Evolutionary conservation across 495 filamentous ascomycete species (phyloP).

Genomic region (Penicillium riverlandense): DNA sequence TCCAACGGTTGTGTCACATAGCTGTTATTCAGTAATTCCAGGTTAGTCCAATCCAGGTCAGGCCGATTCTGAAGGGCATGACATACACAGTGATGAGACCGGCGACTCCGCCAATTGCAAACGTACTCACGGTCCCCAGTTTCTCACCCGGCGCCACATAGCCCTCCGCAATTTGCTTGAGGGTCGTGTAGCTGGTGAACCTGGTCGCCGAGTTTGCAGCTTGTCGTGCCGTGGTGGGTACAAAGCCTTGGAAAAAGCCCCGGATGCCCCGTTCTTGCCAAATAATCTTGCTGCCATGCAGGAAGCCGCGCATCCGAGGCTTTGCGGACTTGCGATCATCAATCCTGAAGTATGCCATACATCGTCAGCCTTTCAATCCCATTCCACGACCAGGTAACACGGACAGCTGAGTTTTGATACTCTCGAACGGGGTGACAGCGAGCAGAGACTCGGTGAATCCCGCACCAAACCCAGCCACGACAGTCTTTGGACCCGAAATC

Average conservation of each 20-base stretch:
- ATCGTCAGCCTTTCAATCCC: neutral
- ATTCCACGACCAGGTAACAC: slow-evolving; percentile 5
- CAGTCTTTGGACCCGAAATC: slow-evolving; percentile 82
- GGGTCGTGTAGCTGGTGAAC: slow-evolving; percentile 81
- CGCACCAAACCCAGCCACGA: slow-evolving; percentile 90
- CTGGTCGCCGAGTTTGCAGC: slow-evolving; percentile 88
- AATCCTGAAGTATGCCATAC: slow-evolving; percentile 46
- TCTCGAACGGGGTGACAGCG: slow-evolving; percentile 95
- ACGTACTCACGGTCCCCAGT: slow-evolving; percentile 80
- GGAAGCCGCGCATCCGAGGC: slow-evolving; percentile 83
- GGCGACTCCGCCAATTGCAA: slow-evolving; percentile 83
- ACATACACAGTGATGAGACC: slow-evolving; percentile 90
- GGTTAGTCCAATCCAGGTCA: neutral
- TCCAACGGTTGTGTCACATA: slow-evolving; percentile 82
- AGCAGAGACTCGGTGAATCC: slow-evolving; percentile 89
- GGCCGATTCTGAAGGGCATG: too few species aligned
- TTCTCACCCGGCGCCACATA: slow-evolving; percentile 95
- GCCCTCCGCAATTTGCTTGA: slow-evolving; percentile 85
- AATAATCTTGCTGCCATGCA: slow-evolving; percentile 84
- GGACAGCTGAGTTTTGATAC: slow-evolving; percentile 90
- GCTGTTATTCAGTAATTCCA: slow-evolving; percentile 14
- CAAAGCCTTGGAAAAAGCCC: slow-evolving; percentile 95
- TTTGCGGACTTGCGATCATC: slow-evolving; percentile 88
- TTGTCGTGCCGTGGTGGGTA: slow-evolving; percentile 89
- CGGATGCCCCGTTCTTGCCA: slow-evolving; percentile 76